These are phyloP conservation scores for Zymoseptoria pseudotritici DNA, from an alignment of 2,329 filamentous ascomycete genomes.

Conservation along the genomic window DNA sequence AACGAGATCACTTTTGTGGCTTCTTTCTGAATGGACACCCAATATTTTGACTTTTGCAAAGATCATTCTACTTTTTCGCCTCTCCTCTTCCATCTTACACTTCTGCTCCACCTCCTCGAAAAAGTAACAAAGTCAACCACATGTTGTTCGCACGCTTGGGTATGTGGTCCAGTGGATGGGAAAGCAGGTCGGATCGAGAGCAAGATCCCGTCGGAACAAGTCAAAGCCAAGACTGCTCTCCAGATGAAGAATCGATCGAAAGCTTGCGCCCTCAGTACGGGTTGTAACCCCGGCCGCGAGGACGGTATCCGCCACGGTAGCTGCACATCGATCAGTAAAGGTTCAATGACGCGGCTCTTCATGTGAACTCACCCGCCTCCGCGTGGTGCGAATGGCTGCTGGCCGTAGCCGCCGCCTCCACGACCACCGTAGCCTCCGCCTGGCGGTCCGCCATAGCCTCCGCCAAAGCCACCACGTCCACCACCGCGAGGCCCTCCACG, in stretches of 20 bases:
- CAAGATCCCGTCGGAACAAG: not conserved
- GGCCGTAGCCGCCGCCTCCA: constrained; percentile 32
- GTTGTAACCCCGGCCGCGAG: constrained; percentile 30
- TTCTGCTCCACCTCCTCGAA: not conserved
- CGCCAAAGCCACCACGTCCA: constrained; percentile 42
- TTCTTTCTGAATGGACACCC: constrained; percentile 19
- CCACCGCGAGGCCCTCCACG: constrained; percentile 45
- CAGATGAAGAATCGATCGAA: not conserved
- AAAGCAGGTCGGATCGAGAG: not conserved
- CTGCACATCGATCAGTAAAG: constrained; percentile 17
- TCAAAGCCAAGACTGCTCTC: not conserved
- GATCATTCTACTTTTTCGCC: constrained; percentile 1
- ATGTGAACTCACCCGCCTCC: constrained; percentile 26
- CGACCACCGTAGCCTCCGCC: constrained; percentile 12
- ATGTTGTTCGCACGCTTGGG: not conserved
- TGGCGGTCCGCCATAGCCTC: constrained; percentile 31
- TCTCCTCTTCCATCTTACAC: not conserved
- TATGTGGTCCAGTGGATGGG: not conserved
- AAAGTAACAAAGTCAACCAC: not conserved
- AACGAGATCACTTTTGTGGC: constrained; percentile 18
- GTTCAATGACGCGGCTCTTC: not conserved
- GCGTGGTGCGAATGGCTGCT: constrained; percentile 25
- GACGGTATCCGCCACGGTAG: constrained; percentile 32
- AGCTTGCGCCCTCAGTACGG: constrained; percentile 30
- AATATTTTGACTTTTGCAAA: constrained; percentile 6